Evolutionary conservation across 495 filamentous ascomycete species (phyloP), one percentile per base, ranked within the genome.

Genomic region (Clohesyomyces aquaticus): DNA sequence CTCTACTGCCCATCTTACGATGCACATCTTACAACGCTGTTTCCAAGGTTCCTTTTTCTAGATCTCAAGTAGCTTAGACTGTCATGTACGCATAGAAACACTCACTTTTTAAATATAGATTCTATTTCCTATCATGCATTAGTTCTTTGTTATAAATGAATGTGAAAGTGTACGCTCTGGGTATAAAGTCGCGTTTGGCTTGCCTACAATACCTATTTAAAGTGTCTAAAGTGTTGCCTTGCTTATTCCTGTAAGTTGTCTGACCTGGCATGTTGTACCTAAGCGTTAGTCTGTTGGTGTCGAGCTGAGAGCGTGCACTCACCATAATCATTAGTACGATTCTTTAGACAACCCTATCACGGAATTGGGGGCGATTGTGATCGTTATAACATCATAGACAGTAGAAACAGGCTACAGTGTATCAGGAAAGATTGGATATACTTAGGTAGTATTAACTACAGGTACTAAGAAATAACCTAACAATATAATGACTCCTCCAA

Each of bases 121-220:
- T 50, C 47, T 50, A 50, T 50, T 50, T 50, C 47, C 25, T 50
- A 22, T 50, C 47, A 50, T 22, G 47, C 19, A 50, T 50, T 21
- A 21, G 47, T 50, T 50, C 16, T 50, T 50, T 50, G 47, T 50
- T 50, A 50, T 50, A 21, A 50, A 26, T 50, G 47, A 50, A 50
- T 50, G 47, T 50, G 47, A 50, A 50, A 50, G 47, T 50, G 47
- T 50, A 50, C 47, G 47, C 47, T 50, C 47, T 50, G 47, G 47
- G 47, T 50, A 50, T 50, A 50, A 50, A 50, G 47, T 50, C 47
- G 47, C 47, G 47, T 50, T 50, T 50, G 47, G 47, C 47, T 50
- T 50, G 47, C 47, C 47, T 50, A 50, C 47, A 50, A 50, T 50
- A 50, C 47, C 47, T 50, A 50, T 50, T 50, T 50, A 22, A 50